Evolutionary conservation across 768 basidiomycete genomes (phyloP).

Genomic region (Psilocybe cubensis): DNA sequence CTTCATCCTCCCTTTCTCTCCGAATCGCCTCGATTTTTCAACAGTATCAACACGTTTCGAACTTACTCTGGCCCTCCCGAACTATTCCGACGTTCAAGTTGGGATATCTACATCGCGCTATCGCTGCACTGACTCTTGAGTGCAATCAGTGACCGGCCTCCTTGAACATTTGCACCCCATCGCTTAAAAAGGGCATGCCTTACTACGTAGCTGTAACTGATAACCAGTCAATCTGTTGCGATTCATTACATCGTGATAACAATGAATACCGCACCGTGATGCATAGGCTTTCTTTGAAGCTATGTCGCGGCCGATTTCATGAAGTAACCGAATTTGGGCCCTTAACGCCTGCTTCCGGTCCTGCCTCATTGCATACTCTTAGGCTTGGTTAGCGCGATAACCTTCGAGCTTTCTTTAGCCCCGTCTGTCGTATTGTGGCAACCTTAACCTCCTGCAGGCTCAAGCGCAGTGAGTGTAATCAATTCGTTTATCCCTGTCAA

Average conservation of each 20-base stretch:
- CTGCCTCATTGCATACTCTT: constrained; percentile 12
- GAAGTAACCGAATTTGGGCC: constrained; percentile 16
- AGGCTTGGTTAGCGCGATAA: not conserved
- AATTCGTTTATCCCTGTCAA: not conserved
- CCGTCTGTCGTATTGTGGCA: not conserved
- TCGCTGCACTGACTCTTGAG: not conserved
- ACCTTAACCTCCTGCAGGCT: not conserved
- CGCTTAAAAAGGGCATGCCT: constrained; percentile 4
- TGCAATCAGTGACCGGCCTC: not conserved
- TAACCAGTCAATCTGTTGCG: not conserved
- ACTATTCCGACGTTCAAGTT: not conserved
- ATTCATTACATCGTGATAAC: constrained; percentile 14
- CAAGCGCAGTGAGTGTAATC: not conserved
- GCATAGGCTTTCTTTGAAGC: constrained; percentile 4
- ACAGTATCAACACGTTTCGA: not conserved
- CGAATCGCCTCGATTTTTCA: not conserved
- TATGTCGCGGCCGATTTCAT: constrained; percentile 10
- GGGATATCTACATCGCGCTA: not conserved
- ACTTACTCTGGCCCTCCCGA: not conserved
- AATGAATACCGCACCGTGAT: constrained; percentile 1
- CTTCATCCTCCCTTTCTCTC: not conserved
- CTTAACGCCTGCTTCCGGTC: constrained; percentile 9
- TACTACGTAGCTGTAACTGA: not conserved
- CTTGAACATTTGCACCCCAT: constrained; percentile 10
- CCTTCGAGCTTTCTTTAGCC: not conserved